Base-by-base conservation (phyloP, 371 early-diverging fungal genomes). In the Syncephalastrum sp. region DNA sequence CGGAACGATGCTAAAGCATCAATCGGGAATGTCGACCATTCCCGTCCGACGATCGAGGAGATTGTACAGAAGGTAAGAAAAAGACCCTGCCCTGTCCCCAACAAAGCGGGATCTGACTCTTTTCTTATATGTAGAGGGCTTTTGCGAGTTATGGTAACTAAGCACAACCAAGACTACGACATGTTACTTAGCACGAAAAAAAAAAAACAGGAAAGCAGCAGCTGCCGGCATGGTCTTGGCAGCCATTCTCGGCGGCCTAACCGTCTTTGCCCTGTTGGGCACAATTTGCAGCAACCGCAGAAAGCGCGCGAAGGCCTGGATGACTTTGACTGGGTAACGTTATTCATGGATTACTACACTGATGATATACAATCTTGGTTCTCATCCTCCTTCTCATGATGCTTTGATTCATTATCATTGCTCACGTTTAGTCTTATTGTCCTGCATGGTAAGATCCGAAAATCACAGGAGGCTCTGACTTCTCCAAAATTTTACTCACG, bases 81-180 rank as follows among this genome's bases (percentile, higher is more conserved):
- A 14, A 10, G 41, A 41, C 2, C 54, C 10, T 4, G 7, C 8
- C 19, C 19, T 42, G 44, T 16, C 46, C 23, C 10, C 27, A 29
- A 19, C 15, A n/a, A 45, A 38, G 56, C 21, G 12, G 7, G 15
- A 13, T 53, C 42, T 17, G 15, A 23, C 33, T n/a, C 19, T 8
- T 27, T 27, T 25, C 24, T 21, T 19, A 23, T 10, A 33, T 33
- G 38, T 60, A 78, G 79, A 78, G 25, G 75, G 75, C 14, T 78
- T 75, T 42, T 78, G 79, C 63, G 79, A 78, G 43, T 52, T 78
- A 50, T 78, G 79, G 79, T 69, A 69, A 50, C 42, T 16, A 47
- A 47, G 15, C 6, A 27, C 21, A 5, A 21, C 24, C 7, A 16
- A 41, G 16, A 1, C 10, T 47, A 17, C 14, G 21, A 45, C 17